Evolutionary conservation across 495 filamentous ascomycete species (phyloP).

Genomic region (Penicillium pancosmium): DNA sequence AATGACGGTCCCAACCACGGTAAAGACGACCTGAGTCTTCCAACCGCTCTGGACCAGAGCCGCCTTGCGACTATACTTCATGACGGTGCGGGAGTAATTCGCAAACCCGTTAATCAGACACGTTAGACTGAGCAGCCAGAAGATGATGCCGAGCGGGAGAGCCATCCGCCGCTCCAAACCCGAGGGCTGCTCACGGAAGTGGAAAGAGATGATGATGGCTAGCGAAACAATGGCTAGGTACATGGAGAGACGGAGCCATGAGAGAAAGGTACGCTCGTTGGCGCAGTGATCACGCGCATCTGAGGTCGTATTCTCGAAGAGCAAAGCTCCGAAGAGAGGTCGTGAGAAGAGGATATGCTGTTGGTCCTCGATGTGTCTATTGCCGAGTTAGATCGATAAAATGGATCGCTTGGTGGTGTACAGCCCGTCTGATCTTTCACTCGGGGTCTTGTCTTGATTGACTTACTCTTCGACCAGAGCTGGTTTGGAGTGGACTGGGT

Average conservation of each 20-base stretch:
- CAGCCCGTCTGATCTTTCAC: not conserved
- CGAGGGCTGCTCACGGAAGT: constrained; percentile 74
- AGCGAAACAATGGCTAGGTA: constrained; percentile 89
- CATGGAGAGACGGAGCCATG: constrained; percentile 87
- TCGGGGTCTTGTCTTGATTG: not conserved
- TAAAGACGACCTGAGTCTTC: constrained; percentile 85
- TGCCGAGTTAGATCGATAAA: not conserved
- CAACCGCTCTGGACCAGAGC: constrained; percentile 92
- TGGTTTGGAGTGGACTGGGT: constrained; percentile 36
- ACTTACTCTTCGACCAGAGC: constrained; percentile 48
- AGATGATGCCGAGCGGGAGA: constrained; percentile 80
- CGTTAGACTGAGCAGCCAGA: constrained; percentile 78
- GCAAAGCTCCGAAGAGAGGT: constrained; percentile 73
- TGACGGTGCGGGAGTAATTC: constrained; percentile 89
- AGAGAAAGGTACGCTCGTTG: constrained; percentile 77
- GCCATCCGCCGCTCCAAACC: constrained; percentile 73
- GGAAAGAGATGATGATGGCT: constrained; percentile 91
- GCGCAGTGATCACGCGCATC: constrained; percentile 76
- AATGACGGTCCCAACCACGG: constrained; percentile 75
- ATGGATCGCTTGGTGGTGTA: not conserved
- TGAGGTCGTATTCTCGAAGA: constrained; percentile 86
- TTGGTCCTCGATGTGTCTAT: constrained; percentile 37
- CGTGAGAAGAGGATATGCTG: constrained; percentile 64
- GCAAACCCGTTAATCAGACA: constrained; percentile 77
- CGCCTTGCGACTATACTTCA: constrained; percentile 71